Percentiles rank a stretch among this genome's conserved stretches.
Evolutionary conservation across 352 stramenopile genomes (phyloP).

Genomic region (Phytophthora pinifolia): DNA sequence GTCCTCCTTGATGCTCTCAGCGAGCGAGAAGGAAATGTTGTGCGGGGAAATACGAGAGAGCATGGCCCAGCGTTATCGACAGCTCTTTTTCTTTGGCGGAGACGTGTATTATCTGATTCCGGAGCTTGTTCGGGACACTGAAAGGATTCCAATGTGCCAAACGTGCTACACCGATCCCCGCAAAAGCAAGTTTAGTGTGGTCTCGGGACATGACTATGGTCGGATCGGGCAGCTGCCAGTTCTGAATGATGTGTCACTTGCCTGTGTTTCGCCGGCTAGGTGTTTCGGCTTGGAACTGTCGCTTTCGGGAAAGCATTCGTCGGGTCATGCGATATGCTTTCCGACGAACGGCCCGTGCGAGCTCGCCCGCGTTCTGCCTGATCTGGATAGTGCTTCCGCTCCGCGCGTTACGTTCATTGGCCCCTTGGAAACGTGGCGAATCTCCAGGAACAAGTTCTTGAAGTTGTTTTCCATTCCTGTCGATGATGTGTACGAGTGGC

Average conservation of each 20-base stretch:
- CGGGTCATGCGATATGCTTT: constrained; percentile 18
- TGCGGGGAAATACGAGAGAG: not conserved
- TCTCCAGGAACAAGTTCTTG: constrained; percentile 4
- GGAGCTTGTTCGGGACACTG: constrained; percentile 17
- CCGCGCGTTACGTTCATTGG: constrained; percentile 21
- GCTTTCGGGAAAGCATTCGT: constrained; percentile 16
- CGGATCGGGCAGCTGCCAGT: constrained; percentile 3
- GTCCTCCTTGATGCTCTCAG: not conserved
- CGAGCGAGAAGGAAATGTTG: not conserved
- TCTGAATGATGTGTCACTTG: constrained; percentile 7
- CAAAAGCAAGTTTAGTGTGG: constrained; percentile 21
- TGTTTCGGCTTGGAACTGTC: constrained; percentile 14
- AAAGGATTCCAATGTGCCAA: constrained; percentile 15
- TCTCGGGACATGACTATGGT: constrained; percentile 26
- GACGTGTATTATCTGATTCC: constrained; percentile 25
- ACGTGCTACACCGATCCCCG: constrained; percentile 8
- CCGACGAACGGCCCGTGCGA: constrained; percentile 5
- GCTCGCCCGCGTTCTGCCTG: constrained; percentile 5
- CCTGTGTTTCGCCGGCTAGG: no score
- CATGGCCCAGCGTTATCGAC: constrained; percentile 7
- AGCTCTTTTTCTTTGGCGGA: constrained; percentile 13
- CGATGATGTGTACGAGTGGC: constrained; percentile 9
- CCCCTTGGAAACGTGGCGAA: constrained; percentile 4
- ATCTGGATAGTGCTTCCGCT: not conserved
- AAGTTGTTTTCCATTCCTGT: constrained; percentile 4